Evolutionary conservation across 768 basidiomycete genomes (phyloP).

Genomic region (Serpula lacrymans): DNA sequence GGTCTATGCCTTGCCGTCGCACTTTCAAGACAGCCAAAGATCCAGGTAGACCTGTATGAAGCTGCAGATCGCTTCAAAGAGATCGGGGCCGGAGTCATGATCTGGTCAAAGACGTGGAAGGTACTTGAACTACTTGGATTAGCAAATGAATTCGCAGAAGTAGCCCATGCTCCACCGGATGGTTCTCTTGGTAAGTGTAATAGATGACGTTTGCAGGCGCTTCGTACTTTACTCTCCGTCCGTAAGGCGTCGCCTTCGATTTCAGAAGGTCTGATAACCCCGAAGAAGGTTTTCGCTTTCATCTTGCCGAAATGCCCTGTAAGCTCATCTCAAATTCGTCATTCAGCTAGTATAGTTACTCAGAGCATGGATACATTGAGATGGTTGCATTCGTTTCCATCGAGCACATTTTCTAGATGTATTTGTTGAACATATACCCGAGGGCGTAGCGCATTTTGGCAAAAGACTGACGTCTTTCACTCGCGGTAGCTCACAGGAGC

Average conservation of each 20-base stretch:
- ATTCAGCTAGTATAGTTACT: constrained; percentile 4
- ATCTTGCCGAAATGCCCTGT: constrained; percentile 43
- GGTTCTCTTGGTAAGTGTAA: not conserved
- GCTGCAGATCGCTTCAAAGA: constrained; percentile 13
- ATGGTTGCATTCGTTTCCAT: constrained; percentile 40
- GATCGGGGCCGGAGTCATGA: constrained; percentile 16
- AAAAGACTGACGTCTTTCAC: constrained; percentile 25
- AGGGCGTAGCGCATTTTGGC: constrained; percentile 23
- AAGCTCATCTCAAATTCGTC: too few species aligned
- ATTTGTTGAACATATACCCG: constrained; percentile 29
- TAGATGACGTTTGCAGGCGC: too few species aligned
- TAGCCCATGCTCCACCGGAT: constrained; percentile 12
- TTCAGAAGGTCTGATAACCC: constrained; percentile 41
- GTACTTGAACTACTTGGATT: constrained; percentile 10
- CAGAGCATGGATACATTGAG: constrained; percentile 8
- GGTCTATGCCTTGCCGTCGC: constrained; percentile 14
- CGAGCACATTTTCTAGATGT: constrained; percentile 47
- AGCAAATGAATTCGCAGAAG: constrained; percentile 7
- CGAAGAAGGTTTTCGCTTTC: constrained; percentile 37
- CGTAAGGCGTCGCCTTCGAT: constrained; percentile 41
- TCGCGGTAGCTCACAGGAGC: constrained; percentile 10
- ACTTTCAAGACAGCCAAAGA: constrained; percentile 11
- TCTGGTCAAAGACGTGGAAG: constrained; percentile 11
- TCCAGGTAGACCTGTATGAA: constrained; percentile 15
- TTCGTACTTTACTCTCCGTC: not conserved